Base-by-base conservation (phyloP, 1,284 basidiomycete species). In the Austropuccinia psidii region DNA sequence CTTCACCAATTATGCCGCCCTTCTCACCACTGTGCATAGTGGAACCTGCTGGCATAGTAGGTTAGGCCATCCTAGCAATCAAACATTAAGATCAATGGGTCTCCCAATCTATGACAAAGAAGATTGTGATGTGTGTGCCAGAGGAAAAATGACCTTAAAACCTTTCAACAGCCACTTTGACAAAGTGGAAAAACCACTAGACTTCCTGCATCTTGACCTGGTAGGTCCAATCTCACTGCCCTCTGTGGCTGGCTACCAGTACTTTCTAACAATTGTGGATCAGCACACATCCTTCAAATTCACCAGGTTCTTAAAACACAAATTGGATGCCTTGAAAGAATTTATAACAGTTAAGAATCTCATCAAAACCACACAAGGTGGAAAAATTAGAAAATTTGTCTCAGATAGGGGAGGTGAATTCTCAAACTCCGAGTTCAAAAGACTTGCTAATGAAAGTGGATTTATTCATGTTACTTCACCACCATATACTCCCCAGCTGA, bases 401-500 rank as follows among this genome's bases (percentile, higher is more conserved):
- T 52, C 49, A 9, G 21, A 52, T 24, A 52, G 27, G 9, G 11
- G 49, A 9, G 49, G 49, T 52, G 49, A 58, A 37, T 37, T 58
- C n/a, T 11, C 35, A 58, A 37, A 37, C 13, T 11, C 33, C 15
- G 35, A 67, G 1, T 80, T 82, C 68, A 21, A 68, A 13, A 75
- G 70, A 0, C 80, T 78, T 49, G 78, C 81, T 2, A 74, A 75
- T 8, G 27, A 52, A 0, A 29, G 75, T 9, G 82, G 82, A 11
- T 83, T 81, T 4, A 54, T 72, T 33, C 77, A 75, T 31, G 74
- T 80, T 54, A 75, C 80, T 19, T 81, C 79, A 9, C 77, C 81
- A 0, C 82, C 83, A 61, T 78, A 84, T 67, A 79, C 81, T 4
- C 81, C 81, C 1, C 75, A 78, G 54, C 27, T 77, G 72, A 83